Percentiles rank a stretch among this genome's conserved stretches.
phyloP scores from a whole-genome alignment of 2,329 filamentous ascomycete species.

The Aspergillus chevalieri region DNA sequence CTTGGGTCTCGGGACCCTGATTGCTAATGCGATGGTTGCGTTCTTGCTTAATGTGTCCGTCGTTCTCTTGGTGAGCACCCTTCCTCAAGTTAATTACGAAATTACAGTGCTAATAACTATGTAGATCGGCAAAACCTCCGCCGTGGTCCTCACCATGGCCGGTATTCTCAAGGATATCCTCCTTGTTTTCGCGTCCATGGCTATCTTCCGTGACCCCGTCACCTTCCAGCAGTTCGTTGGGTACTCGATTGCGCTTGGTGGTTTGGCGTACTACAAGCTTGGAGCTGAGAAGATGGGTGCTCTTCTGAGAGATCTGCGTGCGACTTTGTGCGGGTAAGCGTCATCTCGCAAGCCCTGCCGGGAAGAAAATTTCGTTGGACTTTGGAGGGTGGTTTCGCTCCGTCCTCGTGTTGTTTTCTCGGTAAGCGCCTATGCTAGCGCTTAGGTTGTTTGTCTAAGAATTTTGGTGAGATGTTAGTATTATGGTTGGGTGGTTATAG shows the following conservation, averaged over 20 bases:
- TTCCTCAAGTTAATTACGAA: too few relatives aligned
- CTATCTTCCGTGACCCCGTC: constrained; percentile 71
- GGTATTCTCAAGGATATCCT: constrained; percentile 86
- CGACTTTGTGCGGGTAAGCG: too few relatives aligned
- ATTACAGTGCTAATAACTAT: too few relatives aligned
- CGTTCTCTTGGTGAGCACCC: constrained; percentile 55
- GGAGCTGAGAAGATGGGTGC: constrained; percentile 62
- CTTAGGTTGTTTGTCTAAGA: too few relatives aligned
- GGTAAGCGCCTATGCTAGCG: too few relatives aligned
- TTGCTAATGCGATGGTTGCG: constrained; percentile 68
- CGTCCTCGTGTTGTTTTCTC: too few relatives aligned
- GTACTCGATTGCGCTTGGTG: constrained; percentile 66
- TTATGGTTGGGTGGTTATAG: too few relatives aligned
- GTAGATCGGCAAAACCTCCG: constrained; percentile 74
- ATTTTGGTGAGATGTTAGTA: too few relatives aligned
- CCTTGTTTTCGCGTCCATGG: constrained; percentile 67
- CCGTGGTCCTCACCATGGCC: constrained; percentile 75
- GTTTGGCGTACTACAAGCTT: constrained; percentile 64
- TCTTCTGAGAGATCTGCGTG: too few relatives aligned
- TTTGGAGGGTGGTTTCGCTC: too few relatives aligned
- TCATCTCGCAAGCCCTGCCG: too few relatives aligned
- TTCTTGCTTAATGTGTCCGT: constrained; percentile 78
- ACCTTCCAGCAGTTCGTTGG: constrained; percentile 66
- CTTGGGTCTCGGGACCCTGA: constrained; percentile 59
- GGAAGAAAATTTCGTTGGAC: too few relatives aligned